A percentile compares a stretch with the other conserved stretches of the same genome.
Evolutionary conservation across 306 rosid genomes (phyloP).

Genomic region (Citrullus colocynthis): DNA sequence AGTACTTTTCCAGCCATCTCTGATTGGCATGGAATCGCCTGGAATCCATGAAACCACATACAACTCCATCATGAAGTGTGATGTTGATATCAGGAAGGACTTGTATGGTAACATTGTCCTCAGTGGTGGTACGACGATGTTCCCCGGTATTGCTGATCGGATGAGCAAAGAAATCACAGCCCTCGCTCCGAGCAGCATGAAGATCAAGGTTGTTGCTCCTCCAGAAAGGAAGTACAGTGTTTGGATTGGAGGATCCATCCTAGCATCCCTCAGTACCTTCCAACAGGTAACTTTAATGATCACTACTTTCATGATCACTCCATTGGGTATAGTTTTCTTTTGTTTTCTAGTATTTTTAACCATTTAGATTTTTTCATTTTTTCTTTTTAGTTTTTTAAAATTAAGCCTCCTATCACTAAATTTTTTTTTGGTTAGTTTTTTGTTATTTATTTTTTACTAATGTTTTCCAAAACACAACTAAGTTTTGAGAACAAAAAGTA

Average conservation of each 20-base stretch:
- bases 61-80: slow-evolving; percentile 73
- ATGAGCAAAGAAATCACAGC: slow-evolving; percentile 76
- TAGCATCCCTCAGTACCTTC: slow-evolving; percentile 69
- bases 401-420: too few relatives aligned
- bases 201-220: slow-evolving; percentile 72
- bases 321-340: background rate
- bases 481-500: too few relatives aligned
- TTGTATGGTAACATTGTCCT: slow-evolving; percentile 62
- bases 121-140: slow-evolving; percentile 69
- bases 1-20: slow-evolving; percentile 69
- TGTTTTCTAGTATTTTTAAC: background rate
- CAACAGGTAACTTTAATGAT: slow-evolving; percentile 34
- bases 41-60: slow-evolving; percentile 67
- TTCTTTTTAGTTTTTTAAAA: too few relatives aligned
- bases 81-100: slow-evolving; percentile 68
- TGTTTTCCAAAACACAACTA: too few relatives aligned
- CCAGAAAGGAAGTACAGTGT: slow-evolving; percentile 73
- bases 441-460: background rate
- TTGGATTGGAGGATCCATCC: slow-evolving; percentile 73
- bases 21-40: slow-evolving; percentile 63
- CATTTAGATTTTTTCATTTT: background rate
- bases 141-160: slow-evolving; percentile 64
- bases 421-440: background rate
- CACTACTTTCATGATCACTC: background rate
- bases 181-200: slow-evolving; percentile 78